Base-by-base conservation (phyloP, 345 rosid genomes). In the Citrus maxima region DNA sequence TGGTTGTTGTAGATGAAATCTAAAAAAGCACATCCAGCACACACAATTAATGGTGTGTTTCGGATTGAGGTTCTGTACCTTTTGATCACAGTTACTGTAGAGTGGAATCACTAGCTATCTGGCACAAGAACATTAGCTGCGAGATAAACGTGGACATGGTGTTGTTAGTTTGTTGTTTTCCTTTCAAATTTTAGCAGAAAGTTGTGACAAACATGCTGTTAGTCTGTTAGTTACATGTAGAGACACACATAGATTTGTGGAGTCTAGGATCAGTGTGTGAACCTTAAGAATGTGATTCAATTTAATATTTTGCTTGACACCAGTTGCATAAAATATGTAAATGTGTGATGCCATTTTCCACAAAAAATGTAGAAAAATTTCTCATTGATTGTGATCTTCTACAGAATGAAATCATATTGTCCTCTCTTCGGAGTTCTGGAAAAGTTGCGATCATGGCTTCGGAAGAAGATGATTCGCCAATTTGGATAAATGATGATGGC, bases 391-490 rank as follows among this genome's bases (percentile, higher is more conserved):
- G 12, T 60, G 59, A 30, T 72, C 51, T 77, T 72, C 66, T 72
- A 82, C 92, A 93, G 98, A 92, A 93, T 75, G 94, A 93, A 66
- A 92, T 93, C 68, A 89, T 95, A 72, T 83, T 95, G 75, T 89
- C 94, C 19, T 85, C 94, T 72, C 92, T 93, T 64, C 81, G 83
- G 82, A 93, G 82, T 80, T 95, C 97, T 61, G 98, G 95, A 75
- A 95, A 95, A 85, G 98, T 89, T 72, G 90, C 97, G 27, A 94
- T 90, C 77, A 89, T 93, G 98, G 98, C 98, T 78, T 95, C 98
- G 8, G 98, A 92, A 83, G 98, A 95, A 89, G 88, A 89, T 72
- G 95, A 93, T 85, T 77, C 73, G 73, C 94, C 98, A 21, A 74
- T 86, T 72, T 95, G 98, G 97, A 87, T 95, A 34, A 83, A 86